Evolutionary conservation across 1,284 basidiomycete species (phyloP), one percentile per base, ranked within the genome.

Genomic region (Boletus nobilissimus): DNA sequence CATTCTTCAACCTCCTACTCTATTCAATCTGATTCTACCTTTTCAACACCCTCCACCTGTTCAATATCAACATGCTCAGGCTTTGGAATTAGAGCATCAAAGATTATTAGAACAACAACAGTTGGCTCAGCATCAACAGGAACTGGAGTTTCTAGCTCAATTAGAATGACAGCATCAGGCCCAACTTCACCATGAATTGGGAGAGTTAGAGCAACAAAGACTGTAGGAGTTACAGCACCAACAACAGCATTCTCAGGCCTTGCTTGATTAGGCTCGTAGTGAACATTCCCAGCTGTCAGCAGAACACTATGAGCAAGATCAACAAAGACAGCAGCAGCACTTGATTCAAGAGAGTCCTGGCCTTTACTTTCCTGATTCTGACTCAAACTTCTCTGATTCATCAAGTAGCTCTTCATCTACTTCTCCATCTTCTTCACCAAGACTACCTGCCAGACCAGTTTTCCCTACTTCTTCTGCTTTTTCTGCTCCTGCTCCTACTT

Each of bases 271-370:
- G 5, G 70, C 76, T 18, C 18, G 65, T 7, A 6, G 26, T 29
- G 68, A 78, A 46, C 18, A 77, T 73, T 70, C 36, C 54, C 40
- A 70, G 10, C 16, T 14, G 5, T 77, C 63, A 67, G 75, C 32
- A 40, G 68, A 76, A 36, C 75, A 78, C 1, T 78, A 78, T 77
- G 32, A 77, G 10, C 75, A 73, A 14, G 67, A 77, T 40, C 70
- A 72, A 2, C 10, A 72, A 8, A 46, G 34, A 63, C 60, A 39
- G 22, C 46, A 68, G 10, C 34, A 68, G 9, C 22, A 51, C 11
- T 29, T 18, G n/a, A 9, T 66, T 5, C n/a, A 40, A 46, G 65
- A 66, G 10, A 46, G 16, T 66, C 32, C 43, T 48, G 32, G 36
- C 34, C 65, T 40, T 46, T 16, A 66, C 32, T n/a, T 19, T 34